These are phyloP conservation scores for Solidago caesia DNA, from an alignment of 129 eudicot genomes.

Conservation along the genomic window DNA sequence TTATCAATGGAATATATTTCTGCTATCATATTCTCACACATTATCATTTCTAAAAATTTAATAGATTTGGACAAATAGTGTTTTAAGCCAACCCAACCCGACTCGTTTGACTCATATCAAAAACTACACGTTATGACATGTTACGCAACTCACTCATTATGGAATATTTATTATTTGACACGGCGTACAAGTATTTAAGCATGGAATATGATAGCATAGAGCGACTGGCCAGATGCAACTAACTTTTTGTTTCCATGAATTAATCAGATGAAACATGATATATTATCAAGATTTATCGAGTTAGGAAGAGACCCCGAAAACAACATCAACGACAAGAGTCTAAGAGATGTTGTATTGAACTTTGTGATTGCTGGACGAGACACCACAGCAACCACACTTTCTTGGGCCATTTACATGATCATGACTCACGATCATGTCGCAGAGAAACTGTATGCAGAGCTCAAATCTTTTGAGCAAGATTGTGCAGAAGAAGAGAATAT, in stretches of 20 bases:
- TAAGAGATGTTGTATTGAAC: slow-evolving; percentile 85
- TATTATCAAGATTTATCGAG: slow-evolving; percentile 86
- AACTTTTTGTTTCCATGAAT: neutral
- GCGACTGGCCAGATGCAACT: neutral
- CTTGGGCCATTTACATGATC: slow-evolving; percentile 94
- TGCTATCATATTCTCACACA: no score
- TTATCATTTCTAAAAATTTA: no score
- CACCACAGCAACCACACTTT: slow-evolving; percentile 94
- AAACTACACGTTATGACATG: no score
- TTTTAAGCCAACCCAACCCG: no score
- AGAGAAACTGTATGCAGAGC: slow-evolving; percentile 65
- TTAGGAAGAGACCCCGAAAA: slow-evolving; percentile 75
- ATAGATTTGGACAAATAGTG: no score
- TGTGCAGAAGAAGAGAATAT: slow-evolving; percentile 57
- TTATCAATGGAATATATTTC: no score
- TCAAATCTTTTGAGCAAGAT: slow-evolving; percentile 59
- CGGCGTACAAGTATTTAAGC: neutral
- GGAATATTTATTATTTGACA: no score
- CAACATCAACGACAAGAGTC: slow-evolving; percentile 81
- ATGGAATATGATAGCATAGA: neutral
- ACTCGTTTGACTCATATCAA: no score
- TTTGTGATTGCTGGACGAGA: slow-evolving; percentile 97
- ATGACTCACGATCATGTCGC: slow-evolving; percentile 67
- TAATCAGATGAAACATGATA: slow-evolving; percentile 73
- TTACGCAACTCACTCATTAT: no score